phyloP scores from a whole-genome alignment of 768 basidiomycete genomes.

The Trametopsis cervina region DNA sequence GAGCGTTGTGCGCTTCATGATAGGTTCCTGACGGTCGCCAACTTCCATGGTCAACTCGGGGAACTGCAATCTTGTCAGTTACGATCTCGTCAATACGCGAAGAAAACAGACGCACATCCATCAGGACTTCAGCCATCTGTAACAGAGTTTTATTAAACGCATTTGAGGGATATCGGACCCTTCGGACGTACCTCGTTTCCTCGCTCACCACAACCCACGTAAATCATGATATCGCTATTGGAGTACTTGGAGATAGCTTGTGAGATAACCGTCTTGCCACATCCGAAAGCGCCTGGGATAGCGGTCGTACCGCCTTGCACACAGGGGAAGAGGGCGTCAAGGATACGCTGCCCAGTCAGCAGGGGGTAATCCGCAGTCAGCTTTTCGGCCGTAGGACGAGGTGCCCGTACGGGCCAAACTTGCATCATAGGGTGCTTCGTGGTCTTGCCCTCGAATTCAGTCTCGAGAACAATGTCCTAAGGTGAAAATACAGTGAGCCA shows the following conservation, averaged over 20 bases:
- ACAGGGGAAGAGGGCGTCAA: slow-evolving; percentile 97
- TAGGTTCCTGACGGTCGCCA: slow-evolving; percentile 90
- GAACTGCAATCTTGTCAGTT: slow-evolving; percentile 46
- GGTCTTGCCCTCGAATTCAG: slow-evolving; percentile 93
- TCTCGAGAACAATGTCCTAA: slow-evolving; percentile 92
- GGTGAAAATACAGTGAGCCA: slow-evolving; percentile 1
- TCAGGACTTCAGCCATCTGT: slow-evolving; percentile 96
- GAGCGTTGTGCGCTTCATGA: slow-evolving; percentile 99
- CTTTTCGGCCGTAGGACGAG: slow-evolving; percentile 94
- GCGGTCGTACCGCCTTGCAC: slow-evolving; percentile 96
- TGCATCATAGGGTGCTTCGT: slow-evolving; percentile 97
- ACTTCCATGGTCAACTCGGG: slow-evolving; percentile 92
- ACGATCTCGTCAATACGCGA: slow-evolving; percentile 1
- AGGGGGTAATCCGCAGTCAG: slow-evolving; percentile 88
- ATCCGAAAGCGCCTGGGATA: slow-evolving; percentile 98
- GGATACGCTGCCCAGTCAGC: slow-evolving; percentile 92
- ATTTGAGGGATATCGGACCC: no score
- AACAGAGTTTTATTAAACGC: no score
- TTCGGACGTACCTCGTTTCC: slow-evolving; percentile 74
- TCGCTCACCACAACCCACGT: slow-evolving; percentile 98
- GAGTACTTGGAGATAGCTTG: slow-evolving; percentile 98
- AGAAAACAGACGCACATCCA: slow-evolving; percentile 57
- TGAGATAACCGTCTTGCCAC: slow-evolving; percentile 98
- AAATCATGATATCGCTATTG: slow-evolving; percentile 98
- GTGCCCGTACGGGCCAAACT: slow-evolving; percentile 97